phyloP scores from a whole-genome alignment of 2,329 filamentous ascomycete species.

The Calonectria naviculata region DNA sequence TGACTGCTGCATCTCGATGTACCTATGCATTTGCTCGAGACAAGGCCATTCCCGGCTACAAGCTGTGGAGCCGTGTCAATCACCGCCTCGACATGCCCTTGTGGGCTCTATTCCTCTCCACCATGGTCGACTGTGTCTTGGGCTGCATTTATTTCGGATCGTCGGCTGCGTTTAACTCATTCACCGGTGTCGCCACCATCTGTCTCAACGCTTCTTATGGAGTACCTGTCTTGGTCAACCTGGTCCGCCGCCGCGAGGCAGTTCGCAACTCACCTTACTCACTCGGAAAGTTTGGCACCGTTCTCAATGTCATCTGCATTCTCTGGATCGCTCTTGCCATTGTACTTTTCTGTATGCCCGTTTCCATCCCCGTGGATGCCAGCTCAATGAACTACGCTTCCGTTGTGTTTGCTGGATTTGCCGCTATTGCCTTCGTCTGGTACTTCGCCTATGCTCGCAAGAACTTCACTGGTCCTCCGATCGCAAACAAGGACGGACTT shows the following conservation, averaged over 20 bases:
- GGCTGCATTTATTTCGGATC: constrained; percentile 85
- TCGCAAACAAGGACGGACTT: constrained; percentile 18
- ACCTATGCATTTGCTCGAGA: constrained; percentile 83
- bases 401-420: constrained; percentile 74
- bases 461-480: constrained; percentile 69
- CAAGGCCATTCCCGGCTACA: constrained; percentile 77
- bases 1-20: constrained; percentile 80
- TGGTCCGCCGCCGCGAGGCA: constrained; percentile 73
- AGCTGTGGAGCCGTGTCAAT: constrained; percentile 74
- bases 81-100: constrained; percentile 75
- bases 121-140: constrained; percentile 75
- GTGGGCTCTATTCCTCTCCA: constrained; percentile 75
- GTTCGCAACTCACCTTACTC: constrained; percentile 76
- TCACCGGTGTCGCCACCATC: constrained; percentile 84
- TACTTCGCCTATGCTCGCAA: constrained; percentile 72
- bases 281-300: constrained; percentile 74
- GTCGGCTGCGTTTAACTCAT: constrained; percentile 80
- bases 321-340: constrained; percentile 77
- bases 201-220: constrained; percentile 82
- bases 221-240: constrained; percentile 77
- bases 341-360: constrained; percentile 82
- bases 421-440: constrained; percentile 68
- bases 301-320: constrained; percentile 76
- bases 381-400: constrained; percentile 74
- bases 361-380: constrained; percentile 66